phyloP scores from a whole-genome alignment of 108 stramenopile species.

The Fistulifera solaris region DNA sequence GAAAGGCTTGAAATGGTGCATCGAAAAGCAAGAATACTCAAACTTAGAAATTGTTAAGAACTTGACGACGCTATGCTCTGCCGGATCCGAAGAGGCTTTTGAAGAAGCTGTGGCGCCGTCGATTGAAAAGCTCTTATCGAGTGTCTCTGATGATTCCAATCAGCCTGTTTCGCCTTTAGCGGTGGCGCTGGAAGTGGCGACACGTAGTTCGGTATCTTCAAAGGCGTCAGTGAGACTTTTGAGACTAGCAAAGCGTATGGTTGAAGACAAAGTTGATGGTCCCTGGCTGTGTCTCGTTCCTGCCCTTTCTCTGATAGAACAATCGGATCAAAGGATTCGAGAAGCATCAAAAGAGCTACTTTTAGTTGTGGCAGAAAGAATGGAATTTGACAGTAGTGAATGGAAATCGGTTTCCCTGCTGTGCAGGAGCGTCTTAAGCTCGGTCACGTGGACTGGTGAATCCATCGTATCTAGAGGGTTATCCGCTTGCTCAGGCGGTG shows the following conservation, averaged over 20 bases:
- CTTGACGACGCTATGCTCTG: neutral
- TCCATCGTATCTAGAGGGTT: too few relatives aligned
- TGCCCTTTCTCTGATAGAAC: slow-evolving; percentile 31
- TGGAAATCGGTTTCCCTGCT: slow-evolving; percentile 4
- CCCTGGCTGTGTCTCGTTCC: slow-evolving; percentile 27
- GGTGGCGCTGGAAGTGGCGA: slow-evolving; percentile 17
- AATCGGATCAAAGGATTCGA: slow-evolving; percentile 29
- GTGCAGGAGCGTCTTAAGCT: too few relatives aligned
- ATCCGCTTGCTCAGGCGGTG: too few relatives aligned
- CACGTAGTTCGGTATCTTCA: neutral
- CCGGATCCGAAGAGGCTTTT: neutral
- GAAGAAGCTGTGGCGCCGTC: neutral
- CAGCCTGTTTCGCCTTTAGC: slow-evolving; percentile 7
- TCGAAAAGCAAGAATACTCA: neutral
- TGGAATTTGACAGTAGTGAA: slow-evolving; percentile 18
- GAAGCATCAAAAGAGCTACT: slow-evolving; percentile 30
- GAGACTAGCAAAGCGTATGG: slow-evolving; percentile 5
- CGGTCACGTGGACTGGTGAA: too few relatives aligned
- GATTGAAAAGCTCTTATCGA: neutral
- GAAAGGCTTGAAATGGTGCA: too few relatives aligned
- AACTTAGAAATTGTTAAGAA: neutral
- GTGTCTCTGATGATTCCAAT: too few relatives aligned
- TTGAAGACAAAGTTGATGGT: neutral
- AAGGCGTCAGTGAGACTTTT: slow-evolving; percentile 30
- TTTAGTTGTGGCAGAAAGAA: slow-evolving; percentile 7